Evolutionary conservation across 2,329 filamentous ascomycete genomes (phyloP).

Genomic region (Calycina herbarum): DNA sequence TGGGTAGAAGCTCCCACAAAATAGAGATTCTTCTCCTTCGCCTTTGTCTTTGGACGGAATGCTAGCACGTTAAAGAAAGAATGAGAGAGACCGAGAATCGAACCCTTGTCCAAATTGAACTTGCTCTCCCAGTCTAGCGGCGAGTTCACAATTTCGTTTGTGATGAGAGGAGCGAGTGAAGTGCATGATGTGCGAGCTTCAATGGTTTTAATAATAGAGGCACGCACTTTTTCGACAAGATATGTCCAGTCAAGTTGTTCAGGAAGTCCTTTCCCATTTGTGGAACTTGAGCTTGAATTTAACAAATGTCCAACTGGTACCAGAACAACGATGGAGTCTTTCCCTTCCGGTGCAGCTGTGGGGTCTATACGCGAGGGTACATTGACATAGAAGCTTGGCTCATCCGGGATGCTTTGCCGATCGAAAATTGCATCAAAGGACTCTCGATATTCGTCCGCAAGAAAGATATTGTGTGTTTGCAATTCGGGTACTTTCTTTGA

Average conservation of each 20-base stretch:
- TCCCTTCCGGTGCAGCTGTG: constrained; percentile 63
- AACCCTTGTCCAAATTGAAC: constrained; percentile 75
- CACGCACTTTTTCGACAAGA: constrained; percentile 59
- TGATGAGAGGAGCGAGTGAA: constrained; percentile 40
- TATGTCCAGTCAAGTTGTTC: constrained; percentile 58
- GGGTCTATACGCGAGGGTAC: constrained; percentile 70
- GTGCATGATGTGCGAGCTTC: constrained; percentile 57
- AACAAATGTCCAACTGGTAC: constrained; percentile 71
- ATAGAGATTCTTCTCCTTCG: constrained; percentile 49
- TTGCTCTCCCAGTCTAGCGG: constrained; percentile 62
- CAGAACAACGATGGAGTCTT: constrained; percentile 67
- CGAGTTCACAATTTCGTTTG: constrained; percentile 64
- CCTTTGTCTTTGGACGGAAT: constrained; percentile 60
- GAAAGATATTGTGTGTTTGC: constrained; percentile 73
- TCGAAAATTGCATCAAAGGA: constrained; percentile 78
- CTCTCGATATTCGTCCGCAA: constrained; percentile 69
- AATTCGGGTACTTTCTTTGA: constrained; percentile 61
- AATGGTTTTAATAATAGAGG: constrained; percentile 62
- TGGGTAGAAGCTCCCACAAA: constrained; percentile 77
- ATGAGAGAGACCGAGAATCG: constrained; percentile 71
- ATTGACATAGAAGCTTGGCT: constrained; percentile 77
- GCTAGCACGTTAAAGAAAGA: constrained; percentile 72
- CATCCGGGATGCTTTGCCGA: constrained; percentile 61
- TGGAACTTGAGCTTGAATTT: constrained; percentile 42
- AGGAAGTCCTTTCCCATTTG: constrained; percentile 28